Evolutionary conservation across 2,329 filamentous ascomycete genomes (phyloP).

Genomic region (Cladosporium sp.): DNA sequence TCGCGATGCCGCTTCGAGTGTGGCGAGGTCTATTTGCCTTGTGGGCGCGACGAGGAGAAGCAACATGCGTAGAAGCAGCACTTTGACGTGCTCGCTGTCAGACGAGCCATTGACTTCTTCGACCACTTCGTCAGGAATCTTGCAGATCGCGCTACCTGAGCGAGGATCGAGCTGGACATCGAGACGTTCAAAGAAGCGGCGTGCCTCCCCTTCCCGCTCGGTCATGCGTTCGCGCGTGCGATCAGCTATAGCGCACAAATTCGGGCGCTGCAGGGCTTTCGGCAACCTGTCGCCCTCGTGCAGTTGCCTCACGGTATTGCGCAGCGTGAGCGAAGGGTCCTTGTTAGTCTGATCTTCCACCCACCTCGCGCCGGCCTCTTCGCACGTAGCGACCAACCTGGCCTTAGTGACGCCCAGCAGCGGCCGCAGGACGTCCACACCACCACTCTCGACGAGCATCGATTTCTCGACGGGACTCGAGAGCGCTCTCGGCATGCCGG

Average conservation of each 20-base stretch:
- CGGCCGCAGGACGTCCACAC: slow-evolving; percentile 64
- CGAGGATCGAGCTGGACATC: slow-evolving; percentile 42
- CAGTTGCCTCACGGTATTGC: slow-evolving; percentile 76
- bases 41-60: slow-evolving; percentile 47
- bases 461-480: not conserved
- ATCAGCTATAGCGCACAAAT: slow-evolving; percentile 59
- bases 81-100: slow-evolving; percentile 26
- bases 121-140: not conserved
- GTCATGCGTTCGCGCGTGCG: slow-evolving; percentile 46
- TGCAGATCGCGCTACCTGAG: slow-evolving; percentile 26
- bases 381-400: slow-evolving; percentile 70
- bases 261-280: slow-evolving; percentile 60
- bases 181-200: slow-evolving; percentile 50
- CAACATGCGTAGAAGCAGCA: slow-evolving; percentile 45
- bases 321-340: slow-evolving; percentile 68
- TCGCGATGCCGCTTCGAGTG: slow-evolving; percentile 38
- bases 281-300: slow-evolving; percentile 60
- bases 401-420: slow-evolving; percentile 68
- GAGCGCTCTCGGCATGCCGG: slow-evolving; percentile 19
- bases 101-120: slow-evolving; percentile 2
- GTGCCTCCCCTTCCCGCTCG: slow-evolving; percentile 50
- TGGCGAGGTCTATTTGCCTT: slow-evolving; percentile 39
- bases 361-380: slow-evolving; percentile 64
- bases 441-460: slow-evolving; percentile 55
- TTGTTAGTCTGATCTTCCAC: slow-evolving; percentile 82